Conservation (phyloP, 257 asterid genomes). For the Coffea canephora region DNA sequence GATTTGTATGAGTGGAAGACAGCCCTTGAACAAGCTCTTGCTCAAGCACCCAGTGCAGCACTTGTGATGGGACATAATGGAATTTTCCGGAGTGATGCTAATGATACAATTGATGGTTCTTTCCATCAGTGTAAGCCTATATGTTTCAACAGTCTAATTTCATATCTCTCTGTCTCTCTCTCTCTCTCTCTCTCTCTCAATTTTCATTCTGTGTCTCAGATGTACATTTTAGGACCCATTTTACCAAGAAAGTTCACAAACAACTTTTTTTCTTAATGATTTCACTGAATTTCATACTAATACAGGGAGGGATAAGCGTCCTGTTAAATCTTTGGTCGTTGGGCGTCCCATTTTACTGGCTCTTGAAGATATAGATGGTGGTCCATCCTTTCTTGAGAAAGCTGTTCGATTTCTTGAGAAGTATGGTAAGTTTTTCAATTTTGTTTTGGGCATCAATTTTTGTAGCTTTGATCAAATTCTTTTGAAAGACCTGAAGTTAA, state of each 20-base stretch:
- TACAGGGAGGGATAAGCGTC: slow-evolving; percentile 90
- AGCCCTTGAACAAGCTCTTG: slow-evolving; percentile 88
- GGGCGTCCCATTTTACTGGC: slow-evolving; percentile 96
- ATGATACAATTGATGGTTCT: slow-evolving; percentile 70
- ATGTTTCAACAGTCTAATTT: slow-evolving; percentile 5
- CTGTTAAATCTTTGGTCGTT: slow-evolving; percentile 84
- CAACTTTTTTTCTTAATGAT: neutral
- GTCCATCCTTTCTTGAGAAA: slow-evolving; percentile 92
- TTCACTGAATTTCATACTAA: slow-evolving; percentile 25
- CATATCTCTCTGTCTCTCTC: neutral
- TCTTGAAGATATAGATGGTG: slow-evolving; percentile 92
- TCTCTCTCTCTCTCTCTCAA: neutral
- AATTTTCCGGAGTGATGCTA: slow-evolving; percentile 70
- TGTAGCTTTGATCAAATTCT: neutral
- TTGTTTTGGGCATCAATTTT: neutral
- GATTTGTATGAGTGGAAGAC: slow-evolving; percentile 95
- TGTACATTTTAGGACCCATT: neutral
- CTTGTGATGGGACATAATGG: slow-evolving; percentile 97
- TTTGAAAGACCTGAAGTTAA: neutral
- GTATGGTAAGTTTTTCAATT: slow-evolving; percentile 50
- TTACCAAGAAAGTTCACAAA: neutral
- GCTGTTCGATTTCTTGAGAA: slow-evolving; percentile 91
- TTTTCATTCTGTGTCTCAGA: slow-evolving; percentile 10
- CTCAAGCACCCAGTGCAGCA: slow-evolving; percentile 92
- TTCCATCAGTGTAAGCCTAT: slow-evolving; percentile 69